Percentiles rank a stretch among this genome's conserved stretches.
These are phyloP conservation scores for Coemansia sp. DNA, from an alignment of 192 early-diverging fungal species.

Conservation along the genomic window DNA sequence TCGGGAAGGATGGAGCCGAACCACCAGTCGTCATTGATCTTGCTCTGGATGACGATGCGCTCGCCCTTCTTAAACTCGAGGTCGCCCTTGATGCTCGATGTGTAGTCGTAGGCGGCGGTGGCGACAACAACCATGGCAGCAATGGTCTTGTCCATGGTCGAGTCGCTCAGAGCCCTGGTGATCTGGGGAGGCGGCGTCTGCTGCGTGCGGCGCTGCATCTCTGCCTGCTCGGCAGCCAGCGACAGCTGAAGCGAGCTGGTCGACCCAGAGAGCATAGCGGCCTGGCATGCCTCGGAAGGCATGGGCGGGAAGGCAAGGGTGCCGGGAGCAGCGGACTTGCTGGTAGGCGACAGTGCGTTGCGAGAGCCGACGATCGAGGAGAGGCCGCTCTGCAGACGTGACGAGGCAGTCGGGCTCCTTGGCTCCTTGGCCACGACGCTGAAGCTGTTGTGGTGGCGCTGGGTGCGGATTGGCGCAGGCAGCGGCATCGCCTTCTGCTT, in stretches of 20 bases:
- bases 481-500: slow-evolving; percentile 22
- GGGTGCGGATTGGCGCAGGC: slow-evolving; percentile 36
- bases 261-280: slow-evolving; percentile 45
- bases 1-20: slow-evolving; percentile 46
- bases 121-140: slow-evolving; percentile 40
- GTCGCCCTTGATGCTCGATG: slow-evolving; percentile 49
- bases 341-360: slow-evolving; percentile 4
- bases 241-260: slow-evolving; percentile 15
- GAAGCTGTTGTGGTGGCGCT: slow-evolving; percentile 47
- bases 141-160: slow-evolving; percentile 21
- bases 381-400: slow-evolving; percentile 35
- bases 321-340: slow-evolving; percentile 16
- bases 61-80: slow-evolving; percentile 45
- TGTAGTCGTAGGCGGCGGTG: slow-evolving; percentile 50
- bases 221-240: slow-evolving; percentile 12
- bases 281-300: slow-evolving; percentile 52
- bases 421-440: slow-evolving; percentile 25
- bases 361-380: slow-evolving; percentile 35
- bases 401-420: slow-evolving; percentile 20
- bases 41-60: slow-evolving; percentile 51
- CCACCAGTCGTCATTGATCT: slow-evolving; percentile 56
- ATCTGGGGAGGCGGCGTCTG: slow-evolving; percentile 7
- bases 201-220: slow-evolving; percentile 12
- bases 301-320: slow-evolving; percentile 49
- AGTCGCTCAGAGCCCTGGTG: slow-evolving; percentile 20